phyloP scores from a whole-genome alignment of 2,329 filamentous ascomycete species.

The Aspergillus piperis region DNA sequence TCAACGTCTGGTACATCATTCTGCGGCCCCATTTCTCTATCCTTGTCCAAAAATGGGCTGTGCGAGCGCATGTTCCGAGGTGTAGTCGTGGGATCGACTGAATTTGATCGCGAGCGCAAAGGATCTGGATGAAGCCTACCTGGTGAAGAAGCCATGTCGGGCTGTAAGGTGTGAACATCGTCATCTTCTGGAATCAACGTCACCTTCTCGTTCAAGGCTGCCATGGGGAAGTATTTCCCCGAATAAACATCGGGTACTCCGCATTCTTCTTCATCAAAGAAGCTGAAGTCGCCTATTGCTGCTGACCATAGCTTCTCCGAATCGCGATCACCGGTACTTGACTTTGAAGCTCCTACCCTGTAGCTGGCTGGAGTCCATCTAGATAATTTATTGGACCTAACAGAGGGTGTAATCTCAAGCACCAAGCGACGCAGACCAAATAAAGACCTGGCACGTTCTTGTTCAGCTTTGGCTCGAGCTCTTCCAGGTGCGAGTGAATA shows the following conservation, averaged over 20 bases:
- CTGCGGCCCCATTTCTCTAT: constrained; percentile 4
- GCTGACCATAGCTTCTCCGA: constrained; percentile 62
- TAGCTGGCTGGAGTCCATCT: constrained; percentile 47
- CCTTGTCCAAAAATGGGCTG: not conserved
- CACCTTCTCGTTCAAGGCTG: constrained; percentile 46
- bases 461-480: constrained; percentile 51
- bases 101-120: constrained; percentile 3
- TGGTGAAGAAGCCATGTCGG: constrained; percentile 16
- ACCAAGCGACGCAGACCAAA: constrained; percentile 60
- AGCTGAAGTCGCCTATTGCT: constrained; percentile 61
- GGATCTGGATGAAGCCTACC: constrained; percentile 15
- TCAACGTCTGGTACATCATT: constrained; percentile 42
- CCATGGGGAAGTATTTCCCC: constrained; percentile 48
- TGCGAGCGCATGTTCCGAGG: not conserved
- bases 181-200: constrained; percentile 42
- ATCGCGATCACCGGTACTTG: constrained; percentile 61
- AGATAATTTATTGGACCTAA: constrained; percentile 20
- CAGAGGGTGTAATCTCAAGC: constrained; percentile 53
- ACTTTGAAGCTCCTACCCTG: constrained; percentile 52
- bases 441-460: constrained; percentile 51
- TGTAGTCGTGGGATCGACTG: not conserved
- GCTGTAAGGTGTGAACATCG: constrained; percentile 14
- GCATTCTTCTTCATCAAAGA: constrained; percentile 61
- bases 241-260: constrained; percentile 50
- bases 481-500: constrained; percentile 62